These are phyloP conservation scores for Dactylellina cionopaga DNA, from an alignment of 2,329 filamentous ascomycete genomes.

Conservation along the genomic window DNA sequence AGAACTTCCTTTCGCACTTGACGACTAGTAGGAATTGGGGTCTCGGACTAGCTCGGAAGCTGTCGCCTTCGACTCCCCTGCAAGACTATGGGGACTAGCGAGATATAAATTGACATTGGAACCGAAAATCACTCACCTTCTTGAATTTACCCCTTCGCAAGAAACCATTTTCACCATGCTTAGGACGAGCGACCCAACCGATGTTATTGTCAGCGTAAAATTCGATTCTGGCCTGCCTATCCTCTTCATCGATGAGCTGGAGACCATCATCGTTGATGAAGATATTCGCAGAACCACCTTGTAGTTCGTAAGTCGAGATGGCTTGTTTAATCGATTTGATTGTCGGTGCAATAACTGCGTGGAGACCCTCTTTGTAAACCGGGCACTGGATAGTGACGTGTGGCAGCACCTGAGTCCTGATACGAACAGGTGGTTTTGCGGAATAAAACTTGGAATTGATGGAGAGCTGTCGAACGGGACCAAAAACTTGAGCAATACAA, in stretches of 20 bases:
- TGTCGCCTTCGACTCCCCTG: not conserved
- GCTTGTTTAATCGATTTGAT: slow-evolving; percentile 80
- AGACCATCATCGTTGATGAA: slow-evolving; percentile 81
- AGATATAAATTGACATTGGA: slow-evolving; percentile 56
- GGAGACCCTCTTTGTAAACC: slow-evolving; percentile 85
- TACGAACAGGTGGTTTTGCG: slow-evolving; percentile 72
- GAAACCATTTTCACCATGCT: slow-evolving; percentile 72
- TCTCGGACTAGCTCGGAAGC: not conserved
- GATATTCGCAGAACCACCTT: slow-evolving; percentile 80
- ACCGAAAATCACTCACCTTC: slow-evolving; percentile 59
- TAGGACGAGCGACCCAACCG: slow-evolving; percentile 74
- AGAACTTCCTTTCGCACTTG: not conserved
- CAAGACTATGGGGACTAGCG: not conserved
- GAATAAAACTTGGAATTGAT: slow-evolving; percentile 86
- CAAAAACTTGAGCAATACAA: slow-evolving; percentile 78
- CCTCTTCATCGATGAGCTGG: slow-evolving; percentile 72
- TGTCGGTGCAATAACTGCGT: slow-evolving; percentile 78
- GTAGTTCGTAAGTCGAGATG: slow-evolving; percentile 79
- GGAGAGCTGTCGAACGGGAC: slow-evolving; percentile 76
- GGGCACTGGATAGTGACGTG: slow-evolving; percentile 81
- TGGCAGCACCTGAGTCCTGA: slow-evolving; percentile 66
- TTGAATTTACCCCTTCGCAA: slow-evolving; percentile 70
- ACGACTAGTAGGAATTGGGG: not conserved
- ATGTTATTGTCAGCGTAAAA: slow-evolving; percentile 76
- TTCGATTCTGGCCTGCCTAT: slow-evolving; percentile 71